Evolutionary conservation across 441 rosid genomes (phyloP), one percentile per base, ranked within the genome.

Genomic region (Macaranga tanarius): DNA sequence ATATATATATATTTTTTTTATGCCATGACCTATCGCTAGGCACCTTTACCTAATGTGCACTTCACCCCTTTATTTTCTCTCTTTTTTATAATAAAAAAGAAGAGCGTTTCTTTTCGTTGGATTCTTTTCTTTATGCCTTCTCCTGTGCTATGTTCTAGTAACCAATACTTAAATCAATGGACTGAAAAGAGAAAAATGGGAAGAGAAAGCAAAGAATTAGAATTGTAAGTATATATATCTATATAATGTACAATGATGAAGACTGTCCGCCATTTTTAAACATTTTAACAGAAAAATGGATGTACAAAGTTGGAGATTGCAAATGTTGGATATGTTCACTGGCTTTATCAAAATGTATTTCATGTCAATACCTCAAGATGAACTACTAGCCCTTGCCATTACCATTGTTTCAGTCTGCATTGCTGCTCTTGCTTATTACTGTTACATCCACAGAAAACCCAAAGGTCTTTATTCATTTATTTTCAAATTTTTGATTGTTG

Each of bases 371-470:
- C 54, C 72, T 28, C 59, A 38, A 31, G 25, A 59, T 28, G 47
- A 59, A 10, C 34, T 74, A 28, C 59, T 60, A 45, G 68, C 68
- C 7, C 23, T 75, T 52, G 16, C 67, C 47, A 10, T 69, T 31
- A 12, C 73, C 50, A 61, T 62, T 25, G 7, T 61, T n/a, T 25
- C 63, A 67, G 28, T 59, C 67, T 25, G 54, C 67, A 50, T 67
- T 23, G 67, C 44, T 38, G 22, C 67, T 59, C n/a, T 55, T 73
- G 65, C 66, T 34, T 65, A 38, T 19, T 19, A 40, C 62, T 20
- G 1, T 54, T 61, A 51, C 20, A 8, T 42, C n/a, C 2, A 8
- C 69, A 52, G 23, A 75, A 75, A 52, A 40, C 34, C 63, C 62
- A 61, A 44, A 75, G 69, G 77, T 74, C 0, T 45, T 38, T 48